Evolutionary conservation across 2,329 filamentous ascomycete species (phyloP).

Genomic region (Leptoxyphium fumago): DNA sequence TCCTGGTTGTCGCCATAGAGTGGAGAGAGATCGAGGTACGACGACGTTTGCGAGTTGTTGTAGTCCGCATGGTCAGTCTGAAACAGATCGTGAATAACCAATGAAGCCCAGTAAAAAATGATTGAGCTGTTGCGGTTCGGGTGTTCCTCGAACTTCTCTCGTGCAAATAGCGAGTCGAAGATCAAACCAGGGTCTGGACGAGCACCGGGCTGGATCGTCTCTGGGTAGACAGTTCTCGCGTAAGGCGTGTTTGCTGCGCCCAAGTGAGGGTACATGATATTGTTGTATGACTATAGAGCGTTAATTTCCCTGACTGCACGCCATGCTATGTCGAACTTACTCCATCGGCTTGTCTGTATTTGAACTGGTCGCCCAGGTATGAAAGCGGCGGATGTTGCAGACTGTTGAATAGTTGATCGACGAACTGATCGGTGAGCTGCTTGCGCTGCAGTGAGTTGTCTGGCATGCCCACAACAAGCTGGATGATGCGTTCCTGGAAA

Average conservation of each 20-base stretch:
- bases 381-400: slow-evolving; percentile 55
- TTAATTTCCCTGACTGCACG: neutral
- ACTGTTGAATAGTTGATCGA: slow-evolving; percentile 55
- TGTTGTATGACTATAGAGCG: slow-evolving; percentile 42
- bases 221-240: slow-evolving; percentile 21
- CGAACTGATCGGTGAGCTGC: slow-evolving; percentile 37
- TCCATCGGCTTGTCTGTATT: slow-evolving; percentile 53
- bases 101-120: slow-evolving; percentile 60
- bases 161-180: slow-evolving; percentile 48
- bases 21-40: slow-evolving; percentile 57
- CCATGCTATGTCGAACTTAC: neutral
- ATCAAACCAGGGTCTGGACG: slow-evolving; percentile 50
- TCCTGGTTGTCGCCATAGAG: slow-evolving; percentile 49
- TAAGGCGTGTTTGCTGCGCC: slow-evolving; percentile 56
- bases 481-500: slow-evolving; percentile 1
- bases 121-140: slow-evolving; percentile 49
- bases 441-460: slow-evolving; percentile 32
- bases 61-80: slow-evolving; percentile 50
- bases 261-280: slow-evolving; percentile 51
- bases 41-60: slow-evolving; percentile 50
- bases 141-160: slow-evolving; percentile 38
- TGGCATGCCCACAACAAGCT: neutral
- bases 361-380: slow-evolving; percentile 38
- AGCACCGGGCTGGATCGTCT: slow-evolving; percentile 42
- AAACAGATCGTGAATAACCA: slow-evolving; percentile 62